Evolutionary conservation across 1,284 basidiomycete genomes (phyloP).

Genomic region (Rhodotorula sp.): DNA sequence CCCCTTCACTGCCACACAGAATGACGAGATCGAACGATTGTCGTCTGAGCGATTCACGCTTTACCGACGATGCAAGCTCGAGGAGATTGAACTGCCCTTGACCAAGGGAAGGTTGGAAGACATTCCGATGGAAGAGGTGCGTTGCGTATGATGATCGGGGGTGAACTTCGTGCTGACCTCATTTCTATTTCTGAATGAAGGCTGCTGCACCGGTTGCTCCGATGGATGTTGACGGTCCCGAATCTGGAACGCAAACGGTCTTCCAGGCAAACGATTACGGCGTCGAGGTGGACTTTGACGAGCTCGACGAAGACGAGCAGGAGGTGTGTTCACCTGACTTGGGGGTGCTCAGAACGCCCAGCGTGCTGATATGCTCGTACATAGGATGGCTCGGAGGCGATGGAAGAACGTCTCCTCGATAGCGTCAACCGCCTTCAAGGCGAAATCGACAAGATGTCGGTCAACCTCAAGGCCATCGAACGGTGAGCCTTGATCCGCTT

Average conservation of each 20-base stretch:
- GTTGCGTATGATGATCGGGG: neutral
- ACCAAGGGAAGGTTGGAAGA: slow-evolving; percentile 71
- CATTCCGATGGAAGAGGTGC: slow-evolving; percentile 89
- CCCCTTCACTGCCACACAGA: slow-evolving; percentile 55
- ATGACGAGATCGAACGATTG: slow-evolving; percentile 88
- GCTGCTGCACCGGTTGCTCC: slow-evolving; percentile 45
- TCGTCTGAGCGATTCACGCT: slow-evolving; percentile 80
- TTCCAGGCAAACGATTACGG: slow-evolving; percentile 77
- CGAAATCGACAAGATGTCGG: slow-evolving; percentile 91
- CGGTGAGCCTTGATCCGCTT: slow-evolving; percentile 53
- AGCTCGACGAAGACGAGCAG: slow-evolving; percentile 77
- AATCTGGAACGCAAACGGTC: slow-evolving; percentile 69
- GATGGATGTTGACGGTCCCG: slow-evolving; percentile 86
- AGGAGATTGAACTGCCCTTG: slow-evolving; percentile 84
- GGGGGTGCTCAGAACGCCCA: neutral
- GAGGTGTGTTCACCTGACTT: slow-evolving; percentile 55
- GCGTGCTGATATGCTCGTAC: neutral
- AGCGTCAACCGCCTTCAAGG: slow-evolving; percentile 67
- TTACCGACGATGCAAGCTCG: slow-evolving; percentile 88
- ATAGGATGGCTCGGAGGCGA: slow-evolving; percentile 66
- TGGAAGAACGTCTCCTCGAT: slow-evolving; percentile 72
- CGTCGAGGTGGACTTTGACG: slow-evolving; percentile 82
- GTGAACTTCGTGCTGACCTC: neutral
- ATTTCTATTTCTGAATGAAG: neutral
- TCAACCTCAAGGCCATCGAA: slow-evolving; percentile 94